These are phyloP conservation scores for Stropharia rugosoannulata DNA, from an alignment of 768 basidiomycete genomes.

Conservation along the genomic window DNA sequence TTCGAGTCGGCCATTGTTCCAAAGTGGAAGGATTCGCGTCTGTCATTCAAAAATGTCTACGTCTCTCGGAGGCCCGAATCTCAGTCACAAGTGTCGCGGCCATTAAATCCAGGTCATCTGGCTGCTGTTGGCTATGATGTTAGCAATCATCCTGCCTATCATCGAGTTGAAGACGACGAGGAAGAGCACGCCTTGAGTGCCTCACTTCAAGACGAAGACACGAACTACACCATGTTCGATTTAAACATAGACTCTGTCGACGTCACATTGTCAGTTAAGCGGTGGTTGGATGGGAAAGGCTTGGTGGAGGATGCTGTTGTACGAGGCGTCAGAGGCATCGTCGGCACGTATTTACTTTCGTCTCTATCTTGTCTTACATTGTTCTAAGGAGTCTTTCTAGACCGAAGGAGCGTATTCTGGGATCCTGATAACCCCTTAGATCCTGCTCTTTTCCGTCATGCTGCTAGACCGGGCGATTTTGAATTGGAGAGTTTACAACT, in stretches of 20 bases:
- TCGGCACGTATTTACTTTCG: slow-evolving; percentile 57
- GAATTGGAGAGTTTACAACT: slow-evolving; percentile 87
- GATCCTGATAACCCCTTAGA: slow-evolving; percentile 80
- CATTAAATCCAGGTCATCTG: slow-evolving; percentile 30
- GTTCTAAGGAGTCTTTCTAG: slow-evolving; percentile 37
- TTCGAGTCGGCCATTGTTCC: slow-evolving; percentile 99
- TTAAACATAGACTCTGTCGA: slow-evolving; percentile 93
- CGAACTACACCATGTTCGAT: slow-evolving; percentile 89
- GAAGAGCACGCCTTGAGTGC: slow-evolving; percentile 46
- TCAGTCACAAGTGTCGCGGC: slow-evolving; percentile 17
- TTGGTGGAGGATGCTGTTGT: slow-evolving; percentile 88
- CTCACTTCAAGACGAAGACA: slow-evolving; percentile 47
- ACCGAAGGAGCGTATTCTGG: slow-evolving; percentile 85
- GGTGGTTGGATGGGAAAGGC: slow-evolving; percentile 96
- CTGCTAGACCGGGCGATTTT: slow-evolving; percentile 79
- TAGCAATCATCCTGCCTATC: slow-evolving; percentile 71
- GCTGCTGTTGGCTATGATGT: slow-evolving; percentile 75
- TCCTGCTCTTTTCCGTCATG: slow-evolving; percentile 79
- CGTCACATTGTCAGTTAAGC: slow-evolving; percentile 85
- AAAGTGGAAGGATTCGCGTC: slow-evolving; percentile 93
- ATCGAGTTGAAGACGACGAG: slow-evolving; percentile 52
- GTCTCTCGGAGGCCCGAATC: slow-evolving; percentile 72
- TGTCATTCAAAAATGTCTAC: slow-evolving; percentile 97
- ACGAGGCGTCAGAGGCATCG: slow-evolving; percentile 89
- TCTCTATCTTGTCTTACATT: not conserved